These are phyloP conservation scores for Diplotaxis tenuifolia DNA, from an alignment of 345 rosid genomes.

Conservation along the genomic window DNA sequence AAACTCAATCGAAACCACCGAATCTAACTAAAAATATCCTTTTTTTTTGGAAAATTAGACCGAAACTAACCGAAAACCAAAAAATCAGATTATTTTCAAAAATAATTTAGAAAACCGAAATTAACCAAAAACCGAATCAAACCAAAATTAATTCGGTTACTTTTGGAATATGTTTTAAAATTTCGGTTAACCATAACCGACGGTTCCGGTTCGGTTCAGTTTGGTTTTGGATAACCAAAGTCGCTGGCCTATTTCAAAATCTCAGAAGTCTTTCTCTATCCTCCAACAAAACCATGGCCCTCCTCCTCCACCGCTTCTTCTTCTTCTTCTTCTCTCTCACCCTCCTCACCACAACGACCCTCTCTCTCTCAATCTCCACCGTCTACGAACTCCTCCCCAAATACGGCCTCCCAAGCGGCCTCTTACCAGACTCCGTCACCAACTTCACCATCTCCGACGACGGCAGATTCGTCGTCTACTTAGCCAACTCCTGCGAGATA, in stretches of 20 bases:
- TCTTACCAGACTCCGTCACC: conserved; percentile 61
- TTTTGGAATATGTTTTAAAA: no score
- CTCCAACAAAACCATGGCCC: conserved; percentile 22
- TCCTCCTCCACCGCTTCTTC: conserved; percentile 25
- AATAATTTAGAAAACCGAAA: no score
- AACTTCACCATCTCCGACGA: conserved; percentile 61
- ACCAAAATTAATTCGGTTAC: no score
- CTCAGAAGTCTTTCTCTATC: not conserved
- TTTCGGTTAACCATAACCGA: no score
- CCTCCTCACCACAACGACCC: conserved; percentile 11
- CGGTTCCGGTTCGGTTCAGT: no score
- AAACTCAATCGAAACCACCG: not conserved
- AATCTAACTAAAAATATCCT: no score
- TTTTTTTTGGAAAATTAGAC: no score
- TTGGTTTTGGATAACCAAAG: no score
- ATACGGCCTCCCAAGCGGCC: conserved; percentile 85
- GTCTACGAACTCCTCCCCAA: conserved; percentile 80
- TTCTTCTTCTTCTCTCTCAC: conserved; percentile 23
- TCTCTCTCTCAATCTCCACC: conserved; percentile 32
- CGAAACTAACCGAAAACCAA: no score
- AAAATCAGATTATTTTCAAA: no score
- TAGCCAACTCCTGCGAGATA: conserved; percentile 56
- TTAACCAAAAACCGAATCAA: no score
- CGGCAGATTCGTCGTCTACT: conserved; percentile 56
- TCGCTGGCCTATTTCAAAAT: no score